Base-by-base conservation (phyloP, 208 protist genomes). In the Trypanosoma brucei region DNA sequence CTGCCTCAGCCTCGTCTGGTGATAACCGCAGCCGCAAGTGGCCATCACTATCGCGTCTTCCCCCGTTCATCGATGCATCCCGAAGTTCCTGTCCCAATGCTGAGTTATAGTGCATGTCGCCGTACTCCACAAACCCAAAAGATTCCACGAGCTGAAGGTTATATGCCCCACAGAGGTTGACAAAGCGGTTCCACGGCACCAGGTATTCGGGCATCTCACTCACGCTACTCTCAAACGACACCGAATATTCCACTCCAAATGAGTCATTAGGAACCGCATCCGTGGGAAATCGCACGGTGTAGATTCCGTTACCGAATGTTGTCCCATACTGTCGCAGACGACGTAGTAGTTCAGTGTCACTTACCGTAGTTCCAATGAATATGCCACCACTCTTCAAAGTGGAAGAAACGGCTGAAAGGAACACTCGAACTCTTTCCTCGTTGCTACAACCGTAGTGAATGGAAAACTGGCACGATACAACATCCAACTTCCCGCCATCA, bases 381-480 rank as follows among this genome's bases (percentile, higher is more conserved):
- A 85, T 65, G 6, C 86, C 86, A 22, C 74, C 75, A 1, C 71
- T 63, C 7, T 35, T 54, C 30, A 93, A 75, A 22, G 72, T 44
- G 9, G 53, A 46, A 1, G 83, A 61, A 31, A 93, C 65, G 37
- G 70, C 61, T n/a, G 56, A 50, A 3, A 93, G 56, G 62, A 93
- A 91, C 46, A 51, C 72, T 35, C 37, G 49, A 1, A 88, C 54
- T 48, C 72, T 50, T 36, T 78, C 65, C 54, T 68, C 65, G 0
- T 72, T 75, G 11, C 55, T 65, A 58, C 76, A 93, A 13, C 81
- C 84, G 68, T 91, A 91, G 77, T 93, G 87, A 63, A 93, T 71
- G 30, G 87, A 88, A 72, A 93, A 93, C 59, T 93, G 87, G 46
- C 87, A 93, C 14, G 87, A 91, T 38, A 72, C 61, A 53, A 93